Evolutionary conservation across 306 rosid genomes (phyloP), one percentile per base, ranked within the genome.

Genomic region (Begonia fuchsioides): DNA sequence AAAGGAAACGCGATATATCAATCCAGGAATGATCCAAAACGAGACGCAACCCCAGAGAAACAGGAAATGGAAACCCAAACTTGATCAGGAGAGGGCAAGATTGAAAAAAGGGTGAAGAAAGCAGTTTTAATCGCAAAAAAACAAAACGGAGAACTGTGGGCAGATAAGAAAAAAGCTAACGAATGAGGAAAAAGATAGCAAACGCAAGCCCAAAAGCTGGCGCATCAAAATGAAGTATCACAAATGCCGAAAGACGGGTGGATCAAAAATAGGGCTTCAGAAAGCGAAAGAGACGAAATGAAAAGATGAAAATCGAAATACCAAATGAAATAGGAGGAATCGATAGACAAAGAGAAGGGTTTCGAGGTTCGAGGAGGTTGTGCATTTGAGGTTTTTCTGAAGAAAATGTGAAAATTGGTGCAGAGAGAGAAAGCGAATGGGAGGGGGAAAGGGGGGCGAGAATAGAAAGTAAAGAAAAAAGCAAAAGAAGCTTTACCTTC

Each of bases 221-320:
- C 62, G 69, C 61, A 71, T 52, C 32, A 61, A 53, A 43, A 6
- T 5, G 63, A 20, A 55, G n/a, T n/a, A n/a, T n/a, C n/a, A 39
- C 32, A 62, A 39, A 64, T 39, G 15, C 35, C 12, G 51, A 55
- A 43, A 61, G 73, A 72, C 56, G n/a, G 13, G 68, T 11, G 56
- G 86, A 82, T 86, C 76, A 76, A 66, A 64, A 56, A 52, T 68
- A 69, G 74, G 58, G 68, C 54, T 66, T 71, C 59, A 10, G 10
- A 35, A 38, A 43, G 55, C 38, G 54, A 50, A n/a, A 40, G 15
- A 58, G 39, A 49, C 43, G 58, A n/a, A 61, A 50, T 57, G 53
- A 47, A 47, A 43, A 44, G 60, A 39, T 49, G 51, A 44, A 32
- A 43, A 46, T 14, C 52, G 52, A 44, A 26, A 26, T 26, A 6